phyloP scores from a whole-genome alignment of 257 asterid genomes.

The Datura wrightii region DNA sequence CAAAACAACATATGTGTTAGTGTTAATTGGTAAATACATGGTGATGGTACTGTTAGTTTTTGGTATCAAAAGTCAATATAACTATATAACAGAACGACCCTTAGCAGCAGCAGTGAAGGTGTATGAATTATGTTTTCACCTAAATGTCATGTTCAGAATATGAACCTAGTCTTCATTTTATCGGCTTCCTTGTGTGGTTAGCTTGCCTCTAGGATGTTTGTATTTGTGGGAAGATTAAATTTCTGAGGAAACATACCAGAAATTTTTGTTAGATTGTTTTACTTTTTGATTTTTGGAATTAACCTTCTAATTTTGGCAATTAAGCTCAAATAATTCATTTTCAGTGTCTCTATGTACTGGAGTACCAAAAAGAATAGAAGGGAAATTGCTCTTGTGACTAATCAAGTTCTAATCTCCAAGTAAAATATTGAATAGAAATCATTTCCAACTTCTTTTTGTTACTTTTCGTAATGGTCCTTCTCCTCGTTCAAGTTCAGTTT shows the following conservation, averaged over 20 bases:
- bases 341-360: too few relatives aligned
- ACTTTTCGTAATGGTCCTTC: too few relatives aligned
- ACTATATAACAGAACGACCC: background rate
- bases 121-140: background rate
- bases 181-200: background rate
- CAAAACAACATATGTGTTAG: background rate
- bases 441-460: too few relatives aligned
- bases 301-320: too few relatives aligned
- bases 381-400: too few relatives aligned
- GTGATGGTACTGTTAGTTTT: background rate
- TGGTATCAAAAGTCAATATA: background rate
- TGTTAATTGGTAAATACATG: background rate
- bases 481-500: too few relatives aligned
- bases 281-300: too few relatives aligned
- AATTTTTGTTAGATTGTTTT: background rate
- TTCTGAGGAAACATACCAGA: background rate
- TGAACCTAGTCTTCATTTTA: background rate
- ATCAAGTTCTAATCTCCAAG: too few relatives aligned
- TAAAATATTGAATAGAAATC: too few relatives aligned
- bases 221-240: background rate
- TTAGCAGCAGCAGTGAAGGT: background rate
- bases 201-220: slow-evolving; percentile 2
- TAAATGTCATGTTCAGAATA: background rate
- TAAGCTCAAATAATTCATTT: too few relatives aligned
- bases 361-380: too few relatives aligned